Conservation (phyloP, 2,329 filamentous ascomycete species). For the Claviceps maximensis region DNA sequence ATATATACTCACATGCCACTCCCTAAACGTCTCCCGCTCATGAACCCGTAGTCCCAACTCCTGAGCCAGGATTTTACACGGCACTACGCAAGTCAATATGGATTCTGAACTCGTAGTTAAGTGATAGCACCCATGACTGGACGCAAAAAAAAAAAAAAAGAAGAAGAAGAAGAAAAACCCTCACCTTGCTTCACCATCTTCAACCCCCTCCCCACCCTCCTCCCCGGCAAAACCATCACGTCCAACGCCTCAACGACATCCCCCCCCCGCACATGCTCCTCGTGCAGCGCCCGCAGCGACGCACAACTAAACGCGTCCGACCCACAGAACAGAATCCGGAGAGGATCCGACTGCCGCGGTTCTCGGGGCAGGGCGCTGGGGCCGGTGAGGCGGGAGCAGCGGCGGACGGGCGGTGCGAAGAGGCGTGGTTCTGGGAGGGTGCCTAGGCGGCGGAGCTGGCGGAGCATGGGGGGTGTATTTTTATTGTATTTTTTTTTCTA, state of each 20-base stretch:
- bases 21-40: slow-evolving; percentile 67
- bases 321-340: slow-evolving; percentile 86
- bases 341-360: slow-evolving; percentile 34
- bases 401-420: neutral
- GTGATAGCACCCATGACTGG: too few relatives aligned
- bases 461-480: too few relatives aligned
- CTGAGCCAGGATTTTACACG: slow-evolving; percentile 53
- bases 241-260: slow-evolving; percentile 61
- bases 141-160: neutral
- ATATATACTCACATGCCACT: slow-evolving; percentile 53
- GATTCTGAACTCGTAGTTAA: too few relatives aligned
- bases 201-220: slow-evolving; percentile 61
- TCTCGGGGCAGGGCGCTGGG: neutral
- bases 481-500: too few relatives aligned
- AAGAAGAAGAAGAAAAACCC: slow-evolving; percentile 6
- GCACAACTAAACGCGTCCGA: slow-evolving; percentile 81
- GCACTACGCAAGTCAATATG: slow-evolving; percentile 42
- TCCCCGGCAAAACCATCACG: slow-evolving; percentile 71
- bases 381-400: neutral
- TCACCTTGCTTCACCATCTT: slow-evolving; percentile 54
- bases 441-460: neutral
- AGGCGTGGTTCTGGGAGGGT: neutral
- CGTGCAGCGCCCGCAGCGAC: slow-evolving; percentile 56
- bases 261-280: slow-evolving; percentile 39
- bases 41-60: slow-evolving; percentile 55